Percentiles rank a stretch among this genome's conserved stretches.
Evolutionary conservation across 805 yeast species (phyloP).

Genomic region (Yarrowia sp.): DNA sequence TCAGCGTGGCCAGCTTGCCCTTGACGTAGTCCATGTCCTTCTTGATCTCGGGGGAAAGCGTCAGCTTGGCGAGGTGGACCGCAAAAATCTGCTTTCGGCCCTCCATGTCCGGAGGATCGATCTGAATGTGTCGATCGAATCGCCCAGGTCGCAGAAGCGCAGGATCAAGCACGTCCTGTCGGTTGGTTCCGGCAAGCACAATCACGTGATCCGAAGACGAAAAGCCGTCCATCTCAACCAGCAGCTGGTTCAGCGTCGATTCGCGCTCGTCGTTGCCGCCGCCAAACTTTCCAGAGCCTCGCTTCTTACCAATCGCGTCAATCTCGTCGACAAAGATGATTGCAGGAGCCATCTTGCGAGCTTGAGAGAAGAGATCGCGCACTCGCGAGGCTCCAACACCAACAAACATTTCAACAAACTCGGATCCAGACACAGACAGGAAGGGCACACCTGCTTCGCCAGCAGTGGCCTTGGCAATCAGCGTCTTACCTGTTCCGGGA

Average conservation of each 20-base stretch:
- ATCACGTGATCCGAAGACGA: constrained; percentile 85
- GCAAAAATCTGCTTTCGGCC: constrained; percentile 84
- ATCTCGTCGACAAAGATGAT: constrained; percentile 92
- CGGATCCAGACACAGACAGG: constrained; percentile 87
- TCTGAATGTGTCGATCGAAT: constrained; percentile 83
- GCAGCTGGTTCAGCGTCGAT: constrained; percentile 83
- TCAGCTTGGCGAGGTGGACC: constrained; percentile 70
- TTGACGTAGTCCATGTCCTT: constrained; percentile 50
- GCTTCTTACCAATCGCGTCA: constrained; percentile 95
- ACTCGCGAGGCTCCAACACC: constrained; percentile 97
- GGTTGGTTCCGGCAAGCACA: constrained; percentile 90
- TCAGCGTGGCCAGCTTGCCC: constrained; percentile 83
- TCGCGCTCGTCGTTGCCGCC: constrained; percentile 87
- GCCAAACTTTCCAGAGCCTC: constrained; percentile 72
- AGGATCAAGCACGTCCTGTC: constrained; percentile 86
- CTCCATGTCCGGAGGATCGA: constrained; percentile 83
- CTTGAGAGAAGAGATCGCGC: constrained; percentile 86
- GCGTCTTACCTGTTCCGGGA: constrained; percentile 96
- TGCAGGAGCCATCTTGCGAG: constrained; percentile 85
- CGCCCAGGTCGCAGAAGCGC: constrained; percentile 93
- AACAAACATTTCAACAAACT: constrained; percentile 94
- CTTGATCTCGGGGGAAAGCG: constrained; percentile 43
- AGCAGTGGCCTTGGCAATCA: constrained; percentile 91
- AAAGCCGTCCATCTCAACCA: constrained; percentile 96
- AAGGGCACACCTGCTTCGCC: constrained; percentile 97